phyloP scores from a whole-genome alignment of 1,284 basidiomycete species.

The Irpex sp. region DNA sequence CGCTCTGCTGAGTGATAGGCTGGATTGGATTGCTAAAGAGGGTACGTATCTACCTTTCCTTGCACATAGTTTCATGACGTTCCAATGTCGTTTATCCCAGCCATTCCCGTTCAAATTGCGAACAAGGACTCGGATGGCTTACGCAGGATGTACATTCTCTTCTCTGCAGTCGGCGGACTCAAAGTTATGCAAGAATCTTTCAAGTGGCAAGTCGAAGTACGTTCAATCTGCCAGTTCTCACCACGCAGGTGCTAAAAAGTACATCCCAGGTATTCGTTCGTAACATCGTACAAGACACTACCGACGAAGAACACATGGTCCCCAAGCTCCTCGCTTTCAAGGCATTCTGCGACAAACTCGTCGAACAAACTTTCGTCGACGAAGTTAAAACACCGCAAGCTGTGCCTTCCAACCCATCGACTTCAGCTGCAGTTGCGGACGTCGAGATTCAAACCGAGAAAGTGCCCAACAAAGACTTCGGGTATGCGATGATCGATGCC shows the following conservation, averaged over 20 bases:
- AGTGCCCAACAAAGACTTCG: slow-evolving; percentile 58
- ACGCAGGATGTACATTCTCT: slow-evolving; percentile 69
- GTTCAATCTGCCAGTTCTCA: slow-evolving; percentile 14
- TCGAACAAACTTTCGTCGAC: slow-evolving; percentile 56
- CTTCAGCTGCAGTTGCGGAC: slow-evolving; percentile 24
- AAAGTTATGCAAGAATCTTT: slow-evolving; percentile 71
- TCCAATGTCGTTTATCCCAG: slow-evolving; percentile 40
- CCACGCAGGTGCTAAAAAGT: background rate
- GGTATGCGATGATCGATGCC: slow-evolving; percentile 75
- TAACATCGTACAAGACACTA: slow-evolving; percentile 65
- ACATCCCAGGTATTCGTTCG: slow-evolving; percentile 55
- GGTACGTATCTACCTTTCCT: slow-evolving; percentile 47
- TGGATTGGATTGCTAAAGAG: slow-evolving; percentile 65
- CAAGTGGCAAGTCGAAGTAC: slow-evolving; percentile 64
- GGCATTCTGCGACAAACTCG: slow-evolving; percentile 62
- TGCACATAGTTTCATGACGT: background rate
- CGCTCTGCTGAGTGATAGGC: slow-evolving; percentile 57
- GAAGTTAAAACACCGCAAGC: slow-evolving; percentile 19
- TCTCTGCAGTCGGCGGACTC: slow-evolving; percentile 67
- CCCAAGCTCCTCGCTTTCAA: slow-evolving; percentile 81
- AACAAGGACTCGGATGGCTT: slow-evolving; percentile 58
- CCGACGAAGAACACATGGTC: slow-evolving; percentile 83
- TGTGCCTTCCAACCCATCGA: slow-evolving; percentile 25
- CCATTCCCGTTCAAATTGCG: slow-evolving; percentile 67
- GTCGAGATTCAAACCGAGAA: slow-evolving; percentile 36